These are phyloP conservation scores for Calycina herbarum DNA, from an alignment of 2,329 filamentous ascomycete species.

Conservation along the genomic window DNA sequence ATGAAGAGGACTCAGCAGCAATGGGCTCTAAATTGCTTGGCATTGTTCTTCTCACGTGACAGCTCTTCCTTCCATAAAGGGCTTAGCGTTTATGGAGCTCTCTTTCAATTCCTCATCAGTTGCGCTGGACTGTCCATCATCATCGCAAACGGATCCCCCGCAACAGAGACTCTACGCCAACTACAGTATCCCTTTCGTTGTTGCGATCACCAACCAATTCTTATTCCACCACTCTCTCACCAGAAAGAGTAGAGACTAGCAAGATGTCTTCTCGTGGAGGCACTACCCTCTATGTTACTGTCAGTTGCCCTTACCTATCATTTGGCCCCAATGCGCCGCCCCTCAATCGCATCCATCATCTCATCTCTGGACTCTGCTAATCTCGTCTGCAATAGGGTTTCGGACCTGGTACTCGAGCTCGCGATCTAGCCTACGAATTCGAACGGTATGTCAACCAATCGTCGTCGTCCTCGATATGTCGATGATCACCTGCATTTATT, in stretches of 20 bases:
- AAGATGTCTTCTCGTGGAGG: slow-evolving; percentile 92
- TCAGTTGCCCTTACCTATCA: slow-evolving; percentile 23
- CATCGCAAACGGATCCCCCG: neutral
- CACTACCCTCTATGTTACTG: slow-evolving; percentile 93
- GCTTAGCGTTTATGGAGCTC: neutral
- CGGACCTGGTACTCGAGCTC: slow-evolving; percentile 95
- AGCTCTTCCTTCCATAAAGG: neutral
- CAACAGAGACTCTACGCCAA: neutral
- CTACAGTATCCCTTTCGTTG: neutral
- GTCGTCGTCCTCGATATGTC: slow-evolving; percentile 44
- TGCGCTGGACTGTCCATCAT: neutral
- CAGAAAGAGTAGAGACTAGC: slow-evolving; percentile 5
- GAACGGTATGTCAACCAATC: slow-evolving; percentile 88
- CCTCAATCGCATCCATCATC: neutral
- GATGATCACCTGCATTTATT: slow-evolving; percentile 38
- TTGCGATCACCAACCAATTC: neutral
- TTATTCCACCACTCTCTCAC: neutral
- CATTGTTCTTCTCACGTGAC: neutral
- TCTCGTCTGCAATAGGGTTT: slow-evolving; percentile 60
- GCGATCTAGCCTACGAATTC: slow-evolving; percentile 99
- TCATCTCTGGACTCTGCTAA: slow-evolving; percentile 4
- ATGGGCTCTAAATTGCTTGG: too few relatives aligned
- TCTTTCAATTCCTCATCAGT: neutral
- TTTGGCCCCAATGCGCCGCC: neutral
- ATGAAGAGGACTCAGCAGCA: neutral